Conservation (phyloP, 768 basidiomycete genomes). For the Termitomyces sp. region DNA sequence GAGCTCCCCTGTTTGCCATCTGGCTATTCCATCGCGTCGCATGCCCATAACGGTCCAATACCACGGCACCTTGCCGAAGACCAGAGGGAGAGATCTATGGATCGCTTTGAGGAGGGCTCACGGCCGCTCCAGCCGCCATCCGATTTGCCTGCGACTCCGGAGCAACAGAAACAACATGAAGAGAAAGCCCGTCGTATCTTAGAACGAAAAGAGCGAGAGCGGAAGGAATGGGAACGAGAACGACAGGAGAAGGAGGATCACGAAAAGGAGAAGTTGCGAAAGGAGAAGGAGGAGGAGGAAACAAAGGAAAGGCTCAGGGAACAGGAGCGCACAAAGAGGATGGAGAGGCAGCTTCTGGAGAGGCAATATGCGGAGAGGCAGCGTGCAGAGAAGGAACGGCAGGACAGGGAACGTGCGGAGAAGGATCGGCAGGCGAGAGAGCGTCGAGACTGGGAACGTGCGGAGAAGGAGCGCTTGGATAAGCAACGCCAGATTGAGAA, state of each 20-base stretch:
- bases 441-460: background rate
- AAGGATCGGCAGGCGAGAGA: background rate
- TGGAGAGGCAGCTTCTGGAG: background rate
- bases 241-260: conserved; percentile 1
- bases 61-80: conserved; percentile 2
- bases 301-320: background rate
- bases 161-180: conserved; percentile 3
- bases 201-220: conserved; percentile 11
- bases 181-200: conserved; percentile 1
- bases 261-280: background rate
- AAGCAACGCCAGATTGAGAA: background rate
- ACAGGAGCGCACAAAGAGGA: background rate
- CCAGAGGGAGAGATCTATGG: background rate
- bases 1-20: background rate
- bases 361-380: background rate
- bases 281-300: conserved; percentile 1
- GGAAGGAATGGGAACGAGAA: conserved; percentile 2
- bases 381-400: background rate
- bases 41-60: background rate
- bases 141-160: background rate
- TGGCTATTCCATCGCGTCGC: background rate
- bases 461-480: background rate
- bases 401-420: background rate
- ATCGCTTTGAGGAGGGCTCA: background rate
- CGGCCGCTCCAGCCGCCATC: background rate